These are phyloP conservation scores for Hirsutella minnesotensis DNA, from an alignment of 2,329 filamentous ascomycete genomes.

Conservation along the genomic window DNA sequence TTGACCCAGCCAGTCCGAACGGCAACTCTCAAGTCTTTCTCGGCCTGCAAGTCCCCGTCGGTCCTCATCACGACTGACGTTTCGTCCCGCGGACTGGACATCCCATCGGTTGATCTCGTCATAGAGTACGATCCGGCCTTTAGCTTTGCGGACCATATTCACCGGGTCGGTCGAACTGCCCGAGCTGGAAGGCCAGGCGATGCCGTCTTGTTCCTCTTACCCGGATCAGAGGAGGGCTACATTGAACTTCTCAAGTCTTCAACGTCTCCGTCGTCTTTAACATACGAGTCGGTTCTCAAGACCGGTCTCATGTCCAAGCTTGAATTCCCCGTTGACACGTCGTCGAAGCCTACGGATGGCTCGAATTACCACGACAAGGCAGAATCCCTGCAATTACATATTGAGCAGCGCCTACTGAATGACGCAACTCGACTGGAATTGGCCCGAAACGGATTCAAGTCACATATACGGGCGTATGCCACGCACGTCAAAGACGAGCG, in stretches of 20 bases:
- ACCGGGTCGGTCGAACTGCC: conserved; percentile 88
- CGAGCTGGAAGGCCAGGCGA: conserved; percentile 82
- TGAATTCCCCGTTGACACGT: conserved; percentile 59
- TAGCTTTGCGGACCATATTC: conserved; percentile 83
- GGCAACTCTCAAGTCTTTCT: conserved; percentile 71
- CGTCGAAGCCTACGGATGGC: conserved; percentile 30
- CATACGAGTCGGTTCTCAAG: conserved; percentile 46
- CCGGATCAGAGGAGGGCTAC: conserved; percentile 87
- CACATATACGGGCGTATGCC: conserved; percentile 86
- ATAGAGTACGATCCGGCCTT: conserved; percentile 96
- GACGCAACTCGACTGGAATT: conserved; percentile 63
- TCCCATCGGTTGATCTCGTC: conserved; percentile 88
- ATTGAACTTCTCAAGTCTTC: conserved; percentile 54
- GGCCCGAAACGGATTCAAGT: conserved; percentile 77
- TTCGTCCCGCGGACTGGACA: conserved; percentile 85
- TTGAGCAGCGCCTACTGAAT: conserved; percentile 47
- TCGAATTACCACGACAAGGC: conserved; percentile 37
- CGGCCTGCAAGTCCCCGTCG: conserved; percentile 58
- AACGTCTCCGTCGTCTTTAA: conserved; percentile 34
- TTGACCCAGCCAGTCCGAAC: conserved; percentile 80
- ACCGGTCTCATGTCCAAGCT: conserved; percentile 52
- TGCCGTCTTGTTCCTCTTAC: conserved; percentile 79
- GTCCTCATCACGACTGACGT: conserved; percentile 92
- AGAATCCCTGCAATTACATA: conserved; percentile 45
- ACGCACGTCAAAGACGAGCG: conserved; percentile 84